Evolutionary conservation across 2,329 filamentous ascomycete genomes (phyloP).

Genomic region (Colletotrichum lupini): DNA sequence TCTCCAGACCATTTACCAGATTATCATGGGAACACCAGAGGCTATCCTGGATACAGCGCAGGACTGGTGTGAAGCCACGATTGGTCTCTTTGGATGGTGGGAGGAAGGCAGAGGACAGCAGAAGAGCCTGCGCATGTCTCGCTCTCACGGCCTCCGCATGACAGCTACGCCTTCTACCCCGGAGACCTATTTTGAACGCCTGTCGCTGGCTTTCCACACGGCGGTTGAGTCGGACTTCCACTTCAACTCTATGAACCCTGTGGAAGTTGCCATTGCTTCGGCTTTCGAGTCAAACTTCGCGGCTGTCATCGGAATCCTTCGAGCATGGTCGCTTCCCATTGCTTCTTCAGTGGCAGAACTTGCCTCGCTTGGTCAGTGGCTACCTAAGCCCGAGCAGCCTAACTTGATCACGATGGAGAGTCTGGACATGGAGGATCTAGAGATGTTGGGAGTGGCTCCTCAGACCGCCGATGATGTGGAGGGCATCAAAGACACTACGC

Average conservation of each 20-base stretch:
- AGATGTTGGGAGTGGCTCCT: slow-evolving; percentile 78
- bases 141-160: slow-evolving; percentile 49
- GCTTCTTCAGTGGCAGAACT: slow-evolving; percentile 85
- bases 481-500: slow-evolving; percentile 81
- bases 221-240: slow-evolving; percentile 77
- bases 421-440: slow-evolving; percentile 85
- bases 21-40: slow-evolving; percentile 79
- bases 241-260: slow-evolving; percentile 78
- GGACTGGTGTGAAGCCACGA: slow-evolving; percentile 91
- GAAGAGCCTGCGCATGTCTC: slow-evolving; percentile 53
- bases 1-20: slow-evolving; percentile 81
- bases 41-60: slow-evolving; percentile 82
- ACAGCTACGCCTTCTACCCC: slow-evolving; percentile 60
- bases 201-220: slow-evolving; percentile 77
- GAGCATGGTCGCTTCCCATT: slow-evolving; percentile 83
- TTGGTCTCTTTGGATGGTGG: slow-evolving; percentile 92
- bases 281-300: slow-evolving; percentile 86
- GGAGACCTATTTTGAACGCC: slow-evolving; percentile 78
- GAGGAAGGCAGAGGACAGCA: slow-evolving; percentile 74
- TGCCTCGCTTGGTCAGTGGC: slow-evolving; percentile 85
- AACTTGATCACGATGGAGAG: slow-evolving; percentile 69
- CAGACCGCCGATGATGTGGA: slow-evolving; percentile 68
- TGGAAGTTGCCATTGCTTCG: slow-evolving; percentile 86
- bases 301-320: slow-evolving; percentile 78
- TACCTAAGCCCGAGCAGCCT: slow-evolving; percentile 68